Conservation (phyloP, 179 eudicot genomes). For the Camellia oleifera region DNA sequence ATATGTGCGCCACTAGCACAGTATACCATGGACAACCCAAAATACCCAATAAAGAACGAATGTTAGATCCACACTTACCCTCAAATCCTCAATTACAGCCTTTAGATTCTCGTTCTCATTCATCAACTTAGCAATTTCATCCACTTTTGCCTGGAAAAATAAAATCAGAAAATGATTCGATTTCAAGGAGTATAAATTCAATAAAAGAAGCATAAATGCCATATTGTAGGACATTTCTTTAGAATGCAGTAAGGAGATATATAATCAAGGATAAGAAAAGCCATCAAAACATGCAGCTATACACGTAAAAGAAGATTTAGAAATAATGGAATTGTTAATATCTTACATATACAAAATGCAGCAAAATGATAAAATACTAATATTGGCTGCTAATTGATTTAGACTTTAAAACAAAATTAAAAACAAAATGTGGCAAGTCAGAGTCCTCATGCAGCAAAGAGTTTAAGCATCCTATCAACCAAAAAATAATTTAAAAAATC, state of each 20-base stretch:
- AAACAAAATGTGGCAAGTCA: neutral
- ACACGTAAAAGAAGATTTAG: too few species aligned
- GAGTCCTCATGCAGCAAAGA: constrained; percentile 7
- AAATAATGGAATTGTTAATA: neutral
- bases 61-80: constrained; percentile 38
- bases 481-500: neutral
- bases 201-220: neutral
- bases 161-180: constrained; percentile 13
- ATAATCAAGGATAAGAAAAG: constrained; percentile 7
- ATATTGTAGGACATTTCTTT: neutral
- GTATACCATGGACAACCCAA: neutral
- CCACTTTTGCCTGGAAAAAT: constrained; percentile 83
- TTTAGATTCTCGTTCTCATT: constrained; percentile 90
- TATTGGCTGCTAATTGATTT: neutral
- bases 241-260: neutral
- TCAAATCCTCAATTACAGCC: constrained; percentile 61
- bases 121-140: constrained; percentile 92
- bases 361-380: neutral
- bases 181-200: neutral
- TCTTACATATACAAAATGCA: too few species aligned
- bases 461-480: neutral
- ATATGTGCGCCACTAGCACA: neutral
- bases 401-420: neutral
- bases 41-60: too few species aligned
- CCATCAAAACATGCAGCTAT: constrained; percentile 1